Base-by-base conservation (phyloP, 2,329 filamentous ascomycete genomes). In the Exophiala dermatitidis region DNA sequence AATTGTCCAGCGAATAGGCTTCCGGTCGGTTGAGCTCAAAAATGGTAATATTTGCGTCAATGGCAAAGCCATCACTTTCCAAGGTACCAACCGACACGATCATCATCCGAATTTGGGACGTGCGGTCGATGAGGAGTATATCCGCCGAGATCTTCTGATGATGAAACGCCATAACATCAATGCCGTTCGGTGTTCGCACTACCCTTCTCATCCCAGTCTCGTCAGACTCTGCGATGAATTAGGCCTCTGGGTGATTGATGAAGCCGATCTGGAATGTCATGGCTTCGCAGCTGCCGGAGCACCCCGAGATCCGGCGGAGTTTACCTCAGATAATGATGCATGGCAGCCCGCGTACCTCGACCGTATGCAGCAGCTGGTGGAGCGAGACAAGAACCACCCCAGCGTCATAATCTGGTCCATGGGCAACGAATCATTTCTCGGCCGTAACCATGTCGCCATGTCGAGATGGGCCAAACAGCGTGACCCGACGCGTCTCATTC, bases 81-180 rank as follows among this genome's bases (percentile, higher is more conserved):
- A 79, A 30, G 84, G 84, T 10, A 79, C 81, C 10, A 87, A 87
- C 65, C 72, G 84, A 10, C 85, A 88, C 62, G 85, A 88, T 53
- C 84, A 88, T 61, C 83, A 88, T 61, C 82, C 82, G 0, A 68
- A 70, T 7, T 76, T 76, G 30, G 84, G 84, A 2, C 79, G 84
- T 0, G 76, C 82, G 0, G 81, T 86, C 0, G 82, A 83, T 0
- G 67, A 79, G 4, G 78, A 83, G 1, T 84, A 78, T 28, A 77
- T 85, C 63, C 76, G 77, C 57, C 67, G 72, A 9, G 84, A 88
- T 59, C 71, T 88, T 1, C 62, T 83, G 1, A 70, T 82, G 2
- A 88, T 88, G 83, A 88, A 88, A 67, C 72, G 69, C 4, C 77
- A 85, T 71, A 87, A 87, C 61, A 76, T 88, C 68, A 88, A 88